phyloP scores from a whole-genome alignment of 208 protist species.

The Leishmania aethiopica region DNA sequence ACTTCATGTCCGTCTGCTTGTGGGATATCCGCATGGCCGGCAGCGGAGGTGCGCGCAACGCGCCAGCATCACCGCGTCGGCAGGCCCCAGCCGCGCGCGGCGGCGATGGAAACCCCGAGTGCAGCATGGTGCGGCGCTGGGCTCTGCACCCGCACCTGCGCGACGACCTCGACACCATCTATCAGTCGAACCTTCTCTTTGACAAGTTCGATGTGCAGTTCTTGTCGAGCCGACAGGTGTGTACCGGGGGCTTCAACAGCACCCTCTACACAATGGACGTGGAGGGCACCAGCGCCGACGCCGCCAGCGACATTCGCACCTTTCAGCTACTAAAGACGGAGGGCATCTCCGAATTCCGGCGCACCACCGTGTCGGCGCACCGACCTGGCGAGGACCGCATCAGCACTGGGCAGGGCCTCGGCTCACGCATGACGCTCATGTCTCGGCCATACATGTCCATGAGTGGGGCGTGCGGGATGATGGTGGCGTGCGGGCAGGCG shows the following conservation, averaged over 20 bases:
- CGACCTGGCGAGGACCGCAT: conserved; percentile 13
- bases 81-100: neutral
- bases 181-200: conserved; percentile 68
- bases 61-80: conserved; percentile 28
- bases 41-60: conserved; percentile 18
- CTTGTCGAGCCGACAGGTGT: conserved; percentile 54
- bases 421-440: conserved; percentile 57
- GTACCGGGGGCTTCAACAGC: conserved; percentile 78
- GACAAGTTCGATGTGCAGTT: conserved; percentile 81
- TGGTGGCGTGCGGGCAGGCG: conserved; percentile 66
- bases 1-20: conserved; percentile 81
- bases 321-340: conserved; percentile 60
- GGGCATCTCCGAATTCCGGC: conserved; percentile 34
- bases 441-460: conserved; percentile 53
- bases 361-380: conserved; percentile 34
- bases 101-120: conserved; percentile 11
- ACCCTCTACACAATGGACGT: conserved; percentile 76
- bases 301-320: conserved; percentile 30
- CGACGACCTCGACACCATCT: conserved; percentile 61
- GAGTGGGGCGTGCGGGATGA: conserved; percentile 62
- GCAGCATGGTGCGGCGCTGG: conserved; percentile 63
- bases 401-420: conserved; percentile 35
- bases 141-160: conserved; percentile 75
- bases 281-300: conserved; percentile 19
- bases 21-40: conserved; percentile 80